Conservation (phyloP, 176 grass and related monocot genomes). For the Poa annua region DNA sequence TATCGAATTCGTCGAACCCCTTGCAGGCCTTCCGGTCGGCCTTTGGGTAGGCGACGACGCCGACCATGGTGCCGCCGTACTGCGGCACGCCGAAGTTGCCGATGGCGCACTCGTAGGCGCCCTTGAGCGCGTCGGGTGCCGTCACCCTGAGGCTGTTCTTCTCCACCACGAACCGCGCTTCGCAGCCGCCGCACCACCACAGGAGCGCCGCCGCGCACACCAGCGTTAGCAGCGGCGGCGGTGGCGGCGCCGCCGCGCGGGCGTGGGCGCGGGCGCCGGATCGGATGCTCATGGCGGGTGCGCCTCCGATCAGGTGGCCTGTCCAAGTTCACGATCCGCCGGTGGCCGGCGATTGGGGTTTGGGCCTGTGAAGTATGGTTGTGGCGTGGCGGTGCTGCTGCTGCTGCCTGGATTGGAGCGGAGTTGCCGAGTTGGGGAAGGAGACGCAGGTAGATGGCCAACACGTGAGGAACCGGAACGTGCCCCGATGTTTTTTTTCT, state of each 20-base stretch:
- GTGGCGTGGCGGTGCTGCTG: not conserved
- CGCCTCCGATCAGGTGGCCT: not conserved
- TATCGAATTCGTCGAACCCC: constrained; percentile 65
- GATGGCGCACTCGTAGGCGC: constrained; percentile 77
- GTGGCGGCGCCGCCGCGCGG: not conserved
- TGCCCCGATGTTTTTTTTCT: no score
- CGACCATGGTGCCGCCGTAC: constrained; percentile 82
- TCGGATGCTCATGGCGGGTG: constrained; percentile 14
- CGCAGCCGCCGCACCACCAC: constrained; percentile 39
- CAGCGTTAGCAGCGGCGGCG: constrained; percentile 36
- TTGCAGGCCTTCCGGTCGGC: constrained; percentile 72
- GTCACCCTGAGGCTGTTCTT: constrained; percentile 84
- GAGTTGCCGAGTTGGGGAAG: constrained; percentile 7
- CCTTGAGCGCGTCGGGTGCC: constrained; percentile 61
- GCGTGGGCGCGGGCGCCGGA: not conserved
- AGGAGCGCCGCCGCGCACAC: constrained; percentile 50
- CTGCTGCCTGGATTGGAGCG: not conserved
- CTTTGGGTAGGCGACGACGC: constrained; percentile 69
- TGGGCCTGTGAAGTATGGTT: not conserved
- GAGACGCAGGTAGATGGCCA: constrained; percentile 5
- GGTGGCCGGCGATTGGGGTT: not conserved
- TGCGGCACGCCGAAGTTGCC: constrained; percentile 81
- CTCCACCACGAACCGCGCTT: constrained; percentile 69
- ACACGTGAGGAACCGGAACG: no score
- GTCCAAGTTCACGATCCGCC: not conserved